A percentile compares a stretch with the other conserved stretches of the same genome.
Evolutionary conservation across 2,329 filamentous ascomycete species (phyloP).

Genomic region (Fusarium liriodendri): DNA sequence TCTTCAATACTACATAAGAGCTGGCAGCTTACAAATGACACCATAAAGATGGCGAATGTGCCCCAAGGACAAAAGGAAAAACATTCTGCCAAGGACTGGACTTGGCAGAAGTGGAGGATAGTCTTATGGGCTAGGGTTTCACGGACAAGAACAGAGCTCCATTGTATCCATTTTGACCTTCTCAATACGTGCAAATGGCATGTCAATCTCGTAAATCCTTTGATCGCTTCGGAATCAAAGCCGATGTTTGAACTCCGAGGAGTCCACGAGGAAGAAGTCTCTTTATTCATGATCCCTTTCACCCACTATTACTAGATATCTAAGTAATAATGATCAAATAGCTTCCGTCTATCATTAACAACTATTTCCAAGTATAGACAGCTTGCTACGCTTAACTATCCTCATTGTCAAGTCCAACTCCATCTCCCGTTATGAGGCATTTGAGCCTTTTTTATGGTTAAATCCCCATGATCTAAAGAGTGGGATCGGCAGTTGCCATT

Average conservation of each 20-base stretch:
- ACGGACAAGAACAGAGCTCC: background rate
- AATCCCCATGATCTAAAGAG: background rate
- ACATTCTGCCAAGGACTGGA: background rate
- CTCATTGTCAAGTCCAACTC: background rate
- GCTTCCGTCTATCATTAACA: background rate
- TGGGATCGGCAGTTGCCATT: slow-evolving; percentile 17
- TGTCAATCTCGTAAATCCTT: background rate
- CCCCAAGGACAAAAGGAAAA: background rate
- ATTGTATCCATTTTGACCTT: background rate
- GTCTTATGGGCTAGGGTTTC: background rate
- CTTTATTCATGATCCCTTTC: background rate
- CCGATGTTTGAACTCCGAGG: background rate
- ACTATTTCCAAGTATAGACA: background rate
- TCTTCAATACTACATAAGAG: background rate
- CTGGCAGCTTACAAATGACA: background rate
- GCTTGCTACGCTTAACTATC: background rate
- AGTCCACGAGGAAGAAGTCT: background rate
- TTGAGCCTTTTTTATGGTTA: slow-evolving; percentile 7
- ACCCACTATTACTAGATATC: background rate
- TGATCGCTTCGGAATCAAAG: background rate
- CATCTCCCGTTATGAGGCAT: background rate
- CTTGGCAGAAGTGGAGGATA: background rate
- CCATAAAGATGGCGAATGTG: background rate
- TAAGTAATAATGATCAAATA: background rate
- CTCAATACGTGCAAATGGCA: background rate